phyloP scores from a whole-genome alignment of 306 rosid species.

The Prunus davidiana region DNA sequence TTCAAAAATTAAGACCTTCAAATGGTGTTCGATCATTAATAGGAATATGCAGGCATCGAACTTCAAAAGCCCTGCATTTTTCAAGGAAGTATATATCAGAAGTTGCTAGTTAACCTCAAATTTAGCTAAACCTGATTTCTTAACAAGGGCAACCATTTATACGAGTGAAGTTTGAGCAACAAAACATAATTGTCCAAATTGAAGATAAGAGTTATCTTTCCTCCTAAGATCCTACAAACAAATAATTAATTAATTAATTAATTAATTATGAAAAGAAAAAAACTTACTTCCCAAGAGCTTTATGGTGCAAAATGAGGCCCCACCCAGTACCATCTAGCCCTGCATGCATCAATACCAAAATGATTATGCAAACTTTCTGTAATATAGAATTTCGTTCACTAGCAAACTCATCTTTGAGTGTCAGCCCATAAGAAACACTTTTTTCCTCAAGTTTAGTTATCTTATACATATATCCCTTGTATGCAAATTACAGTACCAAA shows the following conservation, averaged over 20 bases:
- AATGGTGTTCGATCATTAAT: conserved; percentile 77
- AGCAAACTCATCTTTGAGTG: neutral
- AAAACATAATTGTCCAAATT: neutral
- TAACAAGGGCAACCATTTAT: neutral
- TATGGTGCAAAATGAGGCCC: conserved; percentile 84
- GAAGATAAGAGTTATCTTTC: neutral
- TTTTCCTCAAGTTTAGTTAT: neutral
- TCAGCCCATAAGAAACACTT: neutral
- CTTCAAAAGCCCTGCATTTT: conserved; percentile 78
- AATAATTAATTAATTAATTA: neutral
- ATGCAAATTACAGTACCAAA: neutral
- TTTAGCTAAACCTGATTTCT: neutral
- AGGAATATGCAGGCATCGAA: conserved; percentile 90
- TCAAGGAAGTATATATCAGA: conserved; percentile 7
- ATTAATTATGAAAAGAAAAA: conserved; percentile 20
- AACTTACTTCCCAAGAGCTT: conserved; percentile 59
- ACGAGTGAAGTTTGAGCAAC: neutral
- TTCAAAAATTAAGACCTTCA: conserved; percentile 62
- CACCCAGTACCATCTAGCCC: conserved; percentile 92
- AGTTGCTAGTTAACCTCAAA: neutral
- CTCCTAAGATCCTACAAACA: neutral
- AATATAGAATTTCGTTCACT: conserved; percentile 1
- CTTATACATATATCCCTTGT: neutral
- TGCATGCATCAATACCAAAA: conserved; percentile 34
- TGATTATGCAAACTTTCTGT: conserved; percentile 10